phyloP scores from a whole-genome alignment of 1,284 basidiomycete species.

The Porodaedalea pini region DNA sequence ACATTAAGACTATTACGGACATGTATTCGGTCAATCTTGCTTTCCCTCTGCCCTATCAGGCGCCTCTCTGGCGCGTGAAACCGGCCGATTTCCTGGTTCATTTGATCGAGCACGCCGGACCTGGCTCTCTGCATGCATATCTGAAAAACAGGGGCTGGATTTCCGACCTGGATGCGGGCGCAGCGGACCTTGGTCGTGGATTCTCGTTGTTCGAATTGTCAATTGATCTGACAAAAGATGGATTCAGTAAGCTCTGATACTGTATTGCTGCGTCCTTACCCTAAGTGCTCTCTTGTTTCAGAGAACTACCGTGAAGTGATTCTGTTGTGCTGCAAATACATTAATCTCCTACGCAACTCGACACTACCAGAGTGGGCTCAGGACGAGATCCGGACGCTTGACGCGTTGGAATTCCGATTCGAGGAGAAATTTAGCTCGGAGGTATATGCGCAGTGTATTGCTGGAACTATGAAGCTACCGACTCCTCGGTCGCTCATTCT shows the following conservation, averaged over 20 bases:
- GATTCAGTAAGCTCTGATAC: slow-evolving; percentile 62
- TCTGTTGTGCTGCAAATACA: slow-evolving; percentile 80
- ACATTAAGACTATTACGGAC: slow-evolving; percentile 87
- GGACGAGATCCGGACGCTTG: slow-evolving; percentile 74
- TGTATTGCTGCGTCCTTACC: slow-evolving; percentile 6
- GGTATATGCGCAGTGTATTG: slow-evolving; percentile 75
- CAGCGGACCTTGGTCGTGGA: slow-evolving; percentile 71
- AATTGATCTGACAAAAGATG: slow-evolving; percentile 80
- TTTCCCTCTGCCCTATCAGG: slow-evolving; percentile 87
- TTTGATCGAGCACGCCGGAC: slow-evolving; percentile 94
- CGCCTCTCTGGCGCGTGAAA: slow-evolving; percentile 76
- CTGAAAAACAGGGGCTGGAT: slow-evolving; percentile 93
- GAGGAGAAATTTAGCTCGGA: slow-evolving; percentile 82
- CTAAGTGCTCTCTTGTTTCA: slow-evolving; percentile 30
- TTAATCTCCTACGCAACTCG: slow-evolving; percentile 74
- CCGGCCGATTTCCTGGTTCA: slow-evolving; percentile 82
- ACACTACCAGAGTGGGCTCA: slow-evolving; percentile 74
- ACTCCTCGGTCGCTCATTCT: slow-evolving; percentile 80
- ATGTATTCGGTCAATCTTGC: slow-evolving; percentile 85
- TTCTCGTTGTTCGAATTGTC: slow-evolving; percentile 90
- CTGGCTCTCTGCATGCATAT: slow-evolving; percentile 89
- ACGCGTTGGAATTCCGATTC: slow-evolving; percentile 81
- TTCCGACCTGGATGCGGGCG: slow-evolving; percentile 72
- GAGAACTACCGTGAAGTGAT: slow-evolving; percentile 78
- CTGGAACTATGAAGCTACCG: slow-evolving; percentile 77